These are phyloP conservation scores for Alternaria brassicicola DNA, from an alignment of 2,329 filamentous ascomycete genomes.

Conservation along the genomic window DNA sequence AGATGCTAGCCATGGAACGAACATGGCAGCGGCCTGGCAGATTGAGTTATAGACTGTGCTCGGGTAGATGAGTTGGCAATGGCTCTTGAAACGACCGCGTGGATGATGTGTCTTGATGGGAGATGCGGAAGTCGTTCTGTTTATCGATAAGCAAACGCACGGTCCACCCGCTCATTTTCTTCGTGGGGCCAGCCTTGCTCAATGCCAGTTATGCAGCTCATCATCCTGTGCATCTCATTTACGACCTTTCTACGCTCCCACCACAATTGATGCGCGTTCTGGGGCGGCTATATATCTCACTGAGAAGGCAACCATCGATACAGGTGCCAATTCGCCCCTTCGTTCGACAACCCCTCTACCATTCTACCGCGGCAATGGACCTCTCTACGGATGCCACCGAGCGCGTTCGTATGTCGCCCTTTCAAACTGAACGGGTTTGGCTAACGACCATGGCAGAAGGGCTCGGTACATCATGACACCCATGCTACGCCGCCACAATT, in stretches of 20 bases:
- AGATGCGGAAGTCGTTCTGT: background rate
- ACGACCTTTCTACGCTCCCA: background rate
- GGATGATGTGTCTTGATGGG: background rate
- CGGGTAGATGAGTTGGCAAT: no score
- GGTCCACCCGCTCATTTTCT: background rate
- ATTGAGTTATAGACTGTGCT: no score
- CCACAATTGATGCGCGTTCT: slow-evolving; percentile 5
- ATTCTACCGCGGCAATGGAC: slow-evolving; percentile 25
- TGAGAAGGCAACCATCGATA: background rate
- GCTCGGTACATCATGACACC: slow-evolving; percentile 45
- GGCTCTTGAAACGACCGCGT: background rate
- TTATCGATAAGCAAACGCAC: slow-evolving; percentile 18
- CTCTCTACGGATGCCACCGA: slow-evolving; percentile 32
- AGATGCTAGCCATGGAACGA: no score
- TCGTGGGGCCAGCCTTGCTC: background rate
- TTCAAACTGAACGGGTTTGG: slow-evolving; percentile 22
- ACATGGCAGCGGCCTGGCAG: no score
- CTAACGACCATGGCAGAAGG: slow-evolving; percentile 28
- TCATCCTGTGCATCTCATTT: background rate
- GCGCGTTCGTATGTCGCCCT: slow-evolving; percentile 43
- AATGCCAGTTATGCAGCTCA: background rate
- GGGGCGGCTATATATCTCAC: background rate
- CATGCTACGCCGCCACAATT: slow-evolving; percentile 46
- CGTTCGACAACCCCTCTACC: background rate
- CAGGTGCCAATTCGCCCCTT: background rate